Conservation (phyloP, 768 basidiomycete species). For the Sarcomyxa edulis region DNA sequence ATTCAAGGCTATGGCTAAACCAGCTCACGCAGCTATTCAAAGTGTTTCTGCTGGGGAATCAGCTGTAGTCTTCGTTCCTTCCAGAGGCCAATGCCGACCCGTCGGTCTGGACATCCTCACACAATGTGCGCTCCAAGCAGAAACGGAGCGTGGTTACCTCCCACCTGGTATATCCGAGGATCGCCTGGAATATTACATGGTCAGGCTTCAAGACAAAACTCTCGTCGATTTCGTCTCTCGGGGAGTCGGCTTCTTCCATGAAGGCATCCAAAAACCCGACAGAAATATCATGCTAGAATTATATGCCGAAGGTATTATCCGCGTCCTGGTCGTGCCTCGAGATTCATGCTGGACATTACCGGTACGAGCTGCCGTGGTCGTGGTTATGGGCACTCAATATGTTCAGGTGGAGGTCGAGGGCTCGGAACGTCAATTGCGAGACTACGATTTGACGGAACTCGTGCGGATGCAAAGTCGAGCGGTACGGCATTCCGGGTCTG, state of each 20-base stretch:
- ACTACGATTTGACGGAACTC: constrained; percentile 79
- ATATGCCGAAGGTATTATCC: constrained; percentile 74
- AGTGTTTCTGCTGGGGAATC: constrained; percentile 36
- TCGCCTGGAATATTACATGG: constrained; percentile 53
- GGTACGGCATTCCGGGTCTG: constrained; percentile 51
- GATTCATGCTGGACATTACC: constrained; percentile 91
- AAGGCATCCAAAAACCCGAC: constrained; percentile 64
- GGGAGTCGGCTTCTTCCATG: constrained; percentile 86
- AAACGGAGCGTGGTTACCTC: constrained; percentile 64
- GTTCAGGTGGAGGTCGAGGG: constrained; percentile 40
- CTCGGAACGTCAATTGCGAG: constrained; percentile 63
- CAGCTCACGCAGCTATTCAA: constrained; percentile 73
- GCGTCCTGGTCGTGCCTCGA: constrained; percentile 75
- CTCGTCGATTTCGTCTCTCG: constrained; percentile 72
- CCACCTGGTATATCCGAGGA: constrained; percentile 43
- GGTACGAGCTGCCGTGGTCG: constrained; percentile 71
- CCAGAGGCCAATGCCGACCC: constrained; percentile 65
- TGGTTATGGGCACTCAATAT: constrained; percentile 94
- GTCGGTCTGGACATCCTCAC: constrained; percentile 85
- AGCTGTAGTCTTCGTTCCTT: constrained; percentile 85
- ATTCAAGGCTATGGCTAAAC: constrained; percentile 90
- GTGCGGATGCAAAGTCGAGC: constrained; percentile 91
- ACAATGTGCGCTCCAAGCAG: constrained; percentile 74
- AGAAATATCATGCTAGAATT: constrained; percentile 71
- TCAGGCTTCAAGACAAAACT: constrained; percentile 53